Evolutionary conservation across 129 eudicot genomes (phyloP).

Genomic region (Sambucus nigra): DNA sequence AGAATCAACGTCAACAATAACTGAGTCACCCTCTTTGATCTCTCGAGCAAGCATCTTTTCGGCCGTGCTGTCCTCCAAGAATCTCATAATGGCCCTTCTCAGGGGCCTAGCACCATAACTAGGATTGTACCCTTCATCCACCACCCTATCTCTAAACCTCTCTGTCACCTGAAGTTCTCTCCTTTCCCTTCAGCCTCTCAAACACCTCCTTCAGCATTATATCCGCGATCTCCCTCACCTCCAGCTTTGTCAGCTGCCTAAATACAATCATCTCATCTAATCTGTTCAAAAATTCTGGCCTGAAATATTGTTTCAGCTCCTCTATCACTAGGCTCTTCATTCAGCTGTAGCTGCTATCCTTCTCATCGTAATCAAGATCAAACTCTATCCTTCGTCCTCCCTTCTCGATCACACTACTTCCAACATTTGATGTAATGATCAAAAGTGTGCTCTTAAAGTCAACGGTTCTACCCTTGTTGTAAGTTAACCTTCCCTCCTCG

Average conservation of each 20-base stretch:
- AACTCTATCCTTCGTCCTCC: constrained; percentile 81
- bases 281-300: constrained; percentile 88
- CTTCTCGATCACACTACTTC: constrained; percentile 79
- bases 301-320: constrained; percentile 73
- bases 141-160: constrained; percentile 66
- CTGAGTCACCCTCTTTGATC: constrained; percentile 83
- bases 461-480: constrained; percentile 82
- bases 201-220: constrained; percentile 86
- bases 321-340: constrained; percentile 70
- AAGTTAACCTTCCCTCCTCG: constrained; percentile 80
- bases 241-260: constrained; percentile 67
- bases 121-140: constrained; percentile 74
- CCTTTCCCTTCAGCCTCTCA: constrained; percentile 52
- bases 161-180: constrained; percentile 71
- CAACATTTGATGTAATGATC: constrained; percentile 88
- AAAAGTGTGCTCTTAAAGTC: constrained; percentile 80
- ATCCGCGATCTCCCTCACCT: constrained; percentile 83
- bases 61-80: constrained; percentile 83
- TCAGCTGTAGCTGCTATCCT: constrained; percentile 66
- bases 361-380: constrained; percentile 62
- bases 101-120: constrained; percentile 88
- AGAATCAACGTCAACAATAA: constrained; percentile 67
- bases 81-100: constrained; percentile 81
- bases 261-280: constrained; percentile 86
- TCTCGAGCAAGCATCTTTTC: constrained; percentile 86